Conservation (phyloP, 2,329 filamentous ascomycete genomes). For the Fusarium vanettenii region DNA sequence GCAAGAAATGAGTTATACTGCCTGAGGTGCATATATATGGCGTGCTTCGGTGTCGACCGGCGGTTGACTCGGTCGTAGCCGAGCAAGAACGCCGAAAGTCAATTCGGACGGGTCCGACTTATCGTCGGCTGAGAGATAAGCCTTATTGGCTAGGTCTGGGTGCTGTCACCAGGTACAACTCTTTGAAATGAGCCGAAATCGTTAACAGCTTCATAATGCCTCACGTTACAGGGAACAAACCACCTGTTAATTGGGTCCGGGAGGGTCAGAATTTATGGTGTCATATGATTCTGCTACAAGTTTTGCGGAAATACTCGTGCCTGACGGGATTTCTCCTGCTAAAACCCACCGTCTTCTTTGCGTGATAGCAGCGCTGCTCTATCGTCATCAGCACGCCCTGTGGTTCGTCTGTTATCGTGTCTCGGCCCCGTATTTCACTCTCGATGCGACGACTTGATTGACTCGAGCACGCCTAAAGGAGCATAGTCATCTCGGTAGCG, state of each 20-base stretch:
- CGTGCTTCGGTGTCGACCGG: not conserved
- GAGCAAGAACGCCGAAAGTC: not conserved
- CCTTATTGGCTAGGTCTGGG: not conserved
- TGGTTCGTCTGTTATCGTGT: not conserved
- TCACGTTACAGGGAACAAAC: not conserved
- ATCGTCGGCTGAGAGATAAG: not conserved
- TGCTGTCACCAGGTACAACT: not conserved
- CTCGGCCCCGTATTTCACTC: not conserved
- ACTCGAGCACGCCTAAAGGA: not conserved
- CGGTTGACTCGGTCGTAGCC: not conserved
- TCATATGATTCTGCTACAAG: not conserved
- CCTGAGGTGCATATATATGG: not conserved
- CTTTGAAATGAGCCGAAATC: not conserved
- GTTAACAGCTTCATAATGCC: not conserved
- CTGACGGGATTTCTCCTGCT: not conserved
- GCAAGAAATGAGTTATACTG: not conserved
- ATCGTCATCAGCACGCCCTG: not conserved
- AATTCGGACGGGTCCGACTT: not conserved
- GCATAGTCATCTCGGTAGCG: not conserved
- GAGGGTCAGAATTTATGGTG: not conserved
- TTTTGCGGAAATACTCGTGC: not conserved
- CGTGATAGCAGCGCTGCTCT: slow-evolving; percentile 1
- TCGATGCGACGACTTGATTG: not conserved
- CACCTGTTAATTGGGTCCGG: not conserved
- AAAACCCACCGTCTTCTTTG: not conserved